phyloP scores from a whole-genome alignment of 257 asterid species.

The Solanum microdontum region DNA sequence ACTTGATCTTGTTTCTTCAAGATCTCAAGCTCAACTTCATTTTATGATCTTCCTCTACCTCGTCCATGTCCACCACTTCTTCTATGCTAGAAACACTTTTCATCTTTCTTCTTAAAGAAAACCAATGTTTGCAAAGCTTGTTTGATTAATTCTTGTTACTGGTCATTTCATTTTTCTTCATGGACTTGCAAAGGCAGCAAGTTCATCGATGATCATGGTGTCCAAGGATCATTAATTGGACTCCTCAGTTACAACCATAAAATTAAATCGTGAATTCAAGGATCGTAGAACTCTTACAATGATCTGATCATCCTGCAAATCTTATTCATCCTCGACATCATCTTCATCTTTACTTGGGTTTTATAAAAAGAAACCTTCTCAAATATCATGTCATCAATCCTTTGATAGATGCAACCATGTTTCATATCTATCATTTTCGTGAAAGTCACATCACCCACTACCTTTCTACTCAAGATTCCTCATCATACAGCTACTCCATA shows the following conservation, averaged over 20 bases:
- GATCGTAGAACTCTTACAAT: neutral
- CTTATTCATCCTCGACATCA: neutral
- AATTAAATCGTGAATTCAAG: neutral
- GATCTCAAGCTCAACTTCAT: neutral
- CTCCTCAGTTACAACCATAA: neutral
- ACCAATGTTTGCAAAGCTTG: neutral
- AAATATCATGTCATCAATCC: neutral
- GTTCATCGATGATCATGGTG: neutral
- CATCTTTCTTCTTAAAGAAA: neutral
- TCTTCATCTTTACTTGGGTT: neutral
- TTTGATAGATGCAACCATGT: neutral
- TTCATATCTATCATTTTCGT: neutral
- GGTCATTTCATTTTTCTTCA: neutral
- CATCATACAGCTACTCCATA: neutral
- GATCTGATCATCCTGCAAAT: neutral
- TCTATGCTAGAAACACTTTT: neutral
- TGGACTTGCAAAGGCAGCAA: neutral
- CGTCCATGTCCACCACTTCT: neutral
- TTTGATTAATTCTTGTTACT: neutral
- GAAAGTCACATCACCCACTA: neutral
- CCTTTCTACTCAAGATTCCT: neutral
- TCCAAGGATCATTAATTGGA: neutral
- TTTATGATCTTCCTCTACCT: neutral
- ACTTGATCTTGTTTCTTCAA: neutral
- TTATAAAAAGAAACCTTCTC: neutral